Conservation (phyloP, 2,329 filamentous ascomycete species). For the Cercospora sp. region DNA sequence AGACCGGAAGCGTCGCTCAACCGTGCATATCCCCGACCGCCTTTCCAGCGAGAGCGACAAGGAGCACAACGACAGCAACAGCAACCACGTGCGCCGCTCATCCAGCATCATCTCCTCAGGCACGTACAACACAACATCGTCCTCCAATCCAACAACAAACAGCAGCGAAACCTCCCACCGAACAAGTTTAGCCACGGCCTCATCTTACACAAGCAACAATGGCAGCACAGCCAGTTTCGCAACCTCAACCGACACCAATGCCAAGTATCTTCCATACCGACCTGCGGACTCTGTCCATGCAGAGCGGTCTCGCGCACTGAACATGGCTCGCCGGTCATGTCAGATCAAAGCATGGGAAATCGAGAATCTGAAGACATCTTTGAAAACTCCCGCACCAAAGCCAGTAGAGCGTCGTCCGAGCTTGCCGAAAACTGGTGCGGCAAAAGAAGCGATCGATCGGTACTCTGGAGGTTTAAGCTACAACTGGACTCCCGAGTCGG, state of each 20-base stretch:
- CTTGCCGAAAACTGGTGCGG: constrained; percentile 6
- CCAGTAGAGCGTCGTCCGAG: background rate
- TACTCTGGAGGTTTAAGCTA: constrained; percentile 42
- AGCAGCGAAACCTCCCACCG: constrained; percentile 18
- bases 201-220: constrained; percentile 12
- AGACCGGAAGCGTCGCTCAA: constrained; percentile 18
- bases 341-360: constrained; percentile 12
- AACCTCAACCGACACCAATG: constrained; percentile 12
- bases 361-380: constrained; percentile 1
- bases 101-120: constrained; percentile 33
- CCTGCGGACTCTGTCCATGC: constrained; percentile 29
- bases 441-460: constrained; percentile 31
- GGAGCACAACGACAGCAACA: constrained; percentile 21
- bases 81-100: constrained; percentile 28
- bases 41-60: constrained; percentile 28
- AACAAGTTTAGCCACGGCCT: background rate
- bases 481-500: constrained; percentile 39
- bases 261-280: constrained; percentile 28
- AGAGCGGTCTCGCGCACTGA: constrained; percentile 32
- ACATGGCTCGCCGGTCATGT: constrained; percentile 25
- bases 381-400: background rate
- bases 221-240: constrained; percentile 19
- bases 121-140: constrained; percentile 30
- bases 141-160: constrained; percentile 19
- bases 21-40: constrained; percentile 27